Evolutionary conservation across 768 basidiomycete species (phyloP).

Genomic region (Podaxis mareebaensis): DNA sequence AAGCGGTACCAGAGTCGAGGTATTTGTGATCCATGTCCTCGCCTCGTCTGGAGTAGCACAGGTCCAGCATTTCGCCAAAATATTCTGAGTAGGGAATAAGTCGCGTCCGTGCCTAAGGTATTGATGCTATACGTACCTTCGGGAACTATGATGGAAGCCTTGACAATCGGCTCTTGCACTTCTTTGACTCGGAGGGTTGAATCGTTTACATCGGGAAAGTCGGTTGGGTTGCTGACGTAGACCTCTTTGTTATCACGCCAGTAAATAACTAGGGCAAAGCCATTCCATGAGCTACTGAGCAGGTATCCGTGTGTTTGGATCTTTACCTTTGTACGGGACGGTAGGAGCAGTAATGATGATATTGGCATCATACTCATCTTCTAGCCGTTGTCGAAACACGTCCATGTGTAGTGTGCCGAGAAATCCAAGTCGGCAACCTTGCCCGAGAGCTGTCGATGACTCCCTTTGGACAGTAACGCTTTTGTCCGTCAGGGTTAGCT

Average conservation of each 20-base stretch:
- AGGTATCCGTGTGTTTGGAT: neutral
- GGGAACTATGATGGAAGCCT: constrained; percentile 92
- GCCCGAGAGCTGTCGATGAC: constrained; percentile 90
- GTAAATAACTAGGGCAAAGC: constrained; percentile 62
- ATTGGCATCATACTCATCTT: constrained; percentile 95
- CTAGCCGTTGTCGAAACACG: constrained; percentile 91
- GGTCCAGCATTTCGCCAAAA: constrained; percentile 94
- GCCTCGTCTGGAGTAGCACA: constrained; percentile 85
- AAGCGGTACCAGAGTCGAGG: constrained; percentile 58
- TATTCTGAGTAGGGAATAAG: constrained; percentile 55
- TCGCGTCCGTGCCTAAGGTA: neutral
- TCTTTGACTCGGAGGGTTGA: constrained; percentile 60
- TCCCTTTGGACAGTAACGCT: constrained; percentile 91
- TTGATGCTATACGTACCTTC: constrained; percentile 56
- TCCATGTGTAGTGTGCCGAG: constrained; percentile 97
- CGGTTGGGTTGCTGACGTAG: constrained; percentile 87
- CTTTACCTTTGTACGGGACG: constrained; percentile 84
- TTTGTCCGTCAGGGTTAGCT: constrained; percentile 85
- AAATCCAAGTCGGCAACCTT: constrained; percentile 94
- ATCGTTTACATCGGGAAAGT: constrained; percentile 87
- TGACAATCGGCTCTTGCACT: constrained; percentile 91
- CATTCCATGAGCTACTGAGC: neutral
- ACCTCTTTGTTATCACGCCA: constrained; percentile 49
- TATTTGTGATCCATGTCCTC: constrained; percentile 83
- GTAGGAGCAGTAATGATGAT: constrained; percentile 96